These are phyloP conservation scores for Lophiotrema nucula DNA, from an alignment of 495 filamentous ascomycete genomes.

Conservation along the genomic window DNA sequence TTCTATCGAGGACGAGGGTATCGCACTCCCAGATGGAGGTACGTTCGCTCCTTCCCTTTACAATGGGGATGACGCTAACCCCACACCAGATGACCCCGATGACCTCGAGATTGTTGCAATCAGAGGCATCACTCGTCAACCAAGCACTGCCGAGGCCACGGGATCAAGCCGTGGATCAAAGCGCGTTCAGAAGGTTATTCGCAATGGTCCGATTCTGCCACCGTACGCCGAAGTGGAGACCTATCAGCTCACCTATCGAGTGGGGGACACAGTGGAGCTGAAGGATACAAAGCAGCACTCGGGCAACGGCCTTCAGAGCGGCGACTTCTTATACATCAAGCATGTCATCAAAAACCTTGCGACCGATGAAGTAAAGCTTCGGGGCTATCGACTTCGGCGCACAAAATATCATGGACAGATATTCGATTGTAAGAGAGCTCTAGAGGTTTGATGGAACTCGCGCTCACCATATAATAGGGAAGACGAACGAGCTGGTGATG, in stretches of 20 bases:
- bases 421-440: constrained; percentile 13
- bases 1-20: too few species aligned
- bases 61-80: too few species aligned
- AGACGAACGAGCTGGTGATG: constrained; percentile 55
- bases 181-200: too few species aligned
- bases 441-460: not conserved
- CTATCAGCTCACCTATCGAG: not conserved
- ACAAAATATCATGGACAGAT: constrained; percentile 18
- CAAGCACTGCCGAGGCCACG: too few species aligned
- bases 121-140: too few species aligned
- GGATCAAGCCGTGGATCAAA: too few species aligned
- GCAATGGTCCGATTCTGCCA: too few species aligned
- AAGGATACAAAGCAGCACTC: not conserved
- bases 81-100: too few species aligned
- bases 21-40: too few species aligned
- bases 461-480: constrained; percentile 9
- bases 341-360: constrained; percentile 22
- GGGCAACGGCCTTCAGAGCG: constrained; percentile 10
- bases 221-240: not conserved
- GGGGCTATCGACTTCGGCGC: constrained; percentile 30
- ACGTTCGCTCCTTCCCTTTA: too few species aligned
- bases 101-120: too few species aligned
- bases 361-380: constrained; percentile 20
- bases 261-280: constrained; percentile 26
- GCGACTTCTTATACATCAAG: constrained; percentile 33